Percentiles rank a stretch among this genome's conserved stretches.
Conservation (phyloP, 1,139 yeast genomes). For the Diutina neorugosa region DNA sequence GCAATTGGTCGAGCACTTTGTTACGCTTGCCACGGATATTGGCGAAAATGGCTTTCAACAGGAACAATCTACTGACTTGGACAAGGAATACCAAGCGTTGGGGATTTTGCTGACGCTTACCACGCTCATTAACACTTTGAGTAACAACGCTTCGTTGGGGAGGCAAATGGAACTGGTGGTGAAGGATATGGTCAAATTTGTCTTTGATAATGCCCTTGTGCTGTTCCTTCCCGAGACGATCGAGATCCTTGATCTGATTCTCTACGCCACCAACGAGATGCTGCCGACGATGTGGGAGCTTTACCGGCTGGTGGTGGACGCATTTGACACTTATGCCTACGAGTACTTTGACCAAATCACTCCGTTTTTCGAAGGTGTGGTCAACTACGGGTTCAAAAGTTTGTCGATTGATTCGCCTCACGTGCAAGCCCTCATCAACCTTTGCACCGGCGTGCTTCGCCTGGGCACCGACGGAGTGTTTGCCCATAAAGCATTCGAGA, state of each 20-base stretch:
- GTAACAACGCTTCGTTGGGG: conserved; percentile 34
- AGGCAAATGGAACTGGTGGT: conserved; percentile 26
- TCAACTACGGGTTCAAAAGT: conserved; percentile 32
- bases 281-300: conserved; percentile 38
- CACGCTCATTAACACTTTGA: conserved; percentile 42
- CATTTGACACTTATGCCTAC: conserved; percentile 41
- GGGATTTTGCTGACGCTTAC: conserved; percentile 39
- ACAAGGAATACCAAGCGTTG: conserved; percentile 41
- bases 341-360: conserved; percentile 40
- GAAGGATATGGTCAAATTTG: conserved; percentile 29
- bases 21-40: conserved; percentile 31
- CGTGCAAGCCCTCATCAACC: conserved; percentile 26
- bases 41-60: conserved; percentile 17
- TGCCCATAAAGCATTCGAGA: conserved; percentile 29
- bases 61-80: conserved; percentile 18
- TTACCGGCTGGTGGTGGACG: conserved; percentile 27
- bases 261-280: conserved; percentile 27
- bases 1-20: conserved; percentile 36
- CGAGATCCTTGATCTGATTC: conserved; percentile 38
- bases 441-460: conserved; percentile 25
- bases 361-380: conserved; percentile 37
- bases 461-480: conserved; percentile 29
- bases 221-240: conserved; percentile 35
- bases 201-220: conserved; percentile 37
- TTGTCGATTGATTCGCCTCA: conserved; percentile 24